A percentile compares a stretch with the other conserved stretches of the same genome.
phyloP scores from a whole-genome alignment of 2,329 filamentous ascomycete species.

The Rugonectria rugulosa region DNA sequence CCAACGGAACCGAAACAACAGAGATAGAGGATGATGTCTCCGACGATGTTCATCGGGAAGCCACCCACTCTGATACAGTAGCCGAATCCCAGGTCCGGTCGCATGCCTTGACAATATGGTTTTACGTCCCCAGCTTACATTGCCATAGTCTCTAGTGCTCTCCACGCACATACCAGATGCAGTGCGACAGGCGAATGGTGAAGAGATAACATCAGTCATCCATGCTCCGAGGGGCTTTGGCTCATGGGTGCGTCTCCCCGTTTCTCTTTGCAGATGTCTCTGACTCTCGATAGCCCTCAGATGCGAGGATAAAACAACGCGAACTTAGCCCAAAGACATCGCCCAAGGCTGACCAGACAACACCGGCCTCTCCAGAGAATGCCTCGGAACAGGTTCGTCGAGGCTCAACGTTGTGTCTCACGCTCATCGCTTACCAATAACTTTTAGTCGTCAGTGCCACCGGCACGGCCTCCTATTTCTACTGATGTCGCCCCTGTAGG shows the following conservation, averaged over 20 bases:
- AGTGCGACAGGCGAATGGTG: conserved; percentile 67
- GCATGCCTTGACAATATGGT: neutral
- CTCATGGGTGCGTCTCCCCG: conserved; percentile 69
- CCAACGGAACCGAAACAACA: conserved; percentile 82
- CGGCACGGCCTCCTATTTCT: conserved; percentile 74
- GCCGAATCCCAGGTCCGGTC: conserved; percentile 44
- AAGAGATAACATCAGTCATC: conserved; percentile 89
- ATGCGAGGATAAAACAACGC: conserved; percentile 46
- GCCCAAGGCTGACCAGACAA: conserved; percentile 48
- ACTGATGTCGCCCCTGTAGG: conserved; percentile 74
- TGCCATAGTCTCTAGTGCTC: conserved; percentile 57
- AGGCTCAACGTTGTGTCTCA: neutral
- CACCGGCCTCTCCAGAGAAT: conserved; percentile 35
- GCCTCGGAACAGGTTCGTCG: conserved; percentile 35
- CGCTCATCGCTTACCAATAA: conserved; percentile 6
- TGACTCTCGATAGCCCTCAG: conserved; percentile 48
- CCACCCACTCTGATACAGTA: conserved; percentile 15
- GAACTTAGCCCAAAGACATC: conserved; percentile 47
- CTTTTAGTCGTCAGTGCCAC: conserved; percentile 38
- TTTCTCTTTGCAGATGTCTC: neutral
- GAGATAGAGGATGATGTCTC: conserved; percentile 82
- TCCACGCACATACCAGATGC: conserved; percentile 65
- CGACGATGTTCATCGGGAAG: conserved; percentile 61
- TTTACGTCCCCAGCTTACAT: neutral
- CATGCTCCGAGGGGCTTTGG: conserved; percentile 87